Conservation (phyloP, 805 yeast species). For the Metschnikowia noctiluminum region DNA sequence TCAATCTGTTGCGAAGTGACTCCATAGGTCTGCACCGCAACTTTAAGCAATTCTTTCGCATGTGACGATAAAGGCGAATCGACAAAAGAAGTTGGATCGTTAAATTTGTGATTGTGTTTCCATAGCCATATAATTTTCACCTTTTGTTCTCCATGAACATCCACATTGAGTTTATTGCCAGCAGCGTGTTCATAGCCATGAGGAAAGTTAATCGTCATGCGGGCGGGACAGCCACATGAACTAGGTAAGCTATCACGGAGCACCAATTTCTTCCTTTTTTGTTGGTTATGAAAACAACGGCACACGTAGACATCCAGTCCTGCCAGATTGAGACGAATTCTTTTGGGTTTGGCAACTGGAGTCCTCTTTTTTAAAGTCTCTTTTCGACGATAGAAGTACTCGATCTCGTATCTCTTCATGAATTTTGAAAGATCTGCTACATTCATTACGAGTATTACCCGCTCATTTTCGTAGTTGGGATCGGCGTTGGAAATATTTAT, state of each 20-base stretch:
- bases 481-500: too few relatives aligned
- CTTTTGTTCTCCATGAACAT: background rate
- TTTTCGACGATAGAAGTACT: background rate
- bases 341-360: background rate
- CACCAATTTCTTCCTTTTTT: background rate
- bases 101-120: conserved; percentile 1
- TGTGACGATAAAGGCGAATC: background rate
- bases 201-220: background rate
- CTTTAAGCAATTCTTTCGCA: background rate
- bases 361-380: background rate
- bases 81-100: background rate
- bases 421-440: background rate
- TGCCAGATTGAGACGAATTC: background rate
- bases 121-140: background rate
- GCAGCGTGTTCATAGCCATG: background rate
- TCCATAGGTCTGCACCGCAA: background rate
- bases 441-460: background rate
- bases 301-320: background rate
- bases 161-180: background rate
- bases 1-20: background rate
- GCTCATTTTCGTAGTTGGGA: too few relatives aligned
- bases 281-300: background rate
- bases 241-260: background rate
- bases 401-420: background rate
- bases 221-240: background rate